Evolutionary conservation across 768 basidiomycete genomes (phyloP), one percentile per base, ranked within the genome.

Genomic region (Punctularia strigosozonata): DNA sequence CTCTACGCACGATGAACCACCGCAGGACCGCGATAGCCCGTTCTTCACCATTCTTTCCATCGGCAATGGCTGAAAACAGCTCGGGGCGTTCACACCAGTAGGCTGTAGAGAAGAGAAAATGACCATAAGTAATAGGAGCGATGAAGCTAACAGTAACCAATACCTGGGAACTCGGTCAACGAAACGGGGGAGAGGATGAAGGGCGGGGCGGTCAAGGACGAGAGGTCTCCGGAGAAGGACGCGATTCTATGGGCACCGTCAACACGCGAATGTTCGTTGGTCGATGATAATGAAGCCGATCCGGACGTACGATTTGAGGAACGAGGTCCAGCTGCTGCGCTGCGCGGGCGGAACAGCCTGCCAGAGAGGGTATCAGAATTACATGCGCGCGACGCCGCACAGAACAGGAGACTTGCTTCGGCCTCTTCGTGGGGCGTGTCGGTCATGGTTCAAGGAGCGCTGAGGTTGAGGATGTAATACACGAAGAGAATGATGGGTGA

Each of bases 61-160:
- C 77, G 15, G 80, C 75, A 54, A 97, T 97, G 17, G 75, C 76
- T 3, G 90, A 77, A 52, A 99, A 97, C 39, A 90, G 65, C 39
- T 80, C 80, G 20, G 90, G 90, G 37, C 86, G 84, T 57, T 98
- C 94, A 53, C 90, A 88, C 94, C 94, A 98, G 60, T 98, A 95
- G 0, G 91, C 91, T 87, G 46, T 23, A 13, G 5, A 28, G n/a
- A 15, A 13, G 25, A 24, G 31, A n/a, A n/a, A n/a, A n/a, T n/a
- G n/a, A n/a, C n/a, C n/a, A n/a, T n/a, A n/a, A n/a, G n/a, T n/a
- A n/a, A n/a, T n/a, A n/a, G n/a, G n/a, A n/a, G n/a, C n/a, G n/a
- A n/a, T n/a, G n/a, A n/a, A n/a, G n/a, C n/a, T n/a, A n/a, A n/a
- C n/a, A n/a, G n/a, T n/a, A n/a, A n/a, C n/a, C n/a, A n/a, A 43